Evolutionary conservation across 768 basidiomycete genomes (phyloP).

Genomic region (Dioszegia hungarica): DNA sequence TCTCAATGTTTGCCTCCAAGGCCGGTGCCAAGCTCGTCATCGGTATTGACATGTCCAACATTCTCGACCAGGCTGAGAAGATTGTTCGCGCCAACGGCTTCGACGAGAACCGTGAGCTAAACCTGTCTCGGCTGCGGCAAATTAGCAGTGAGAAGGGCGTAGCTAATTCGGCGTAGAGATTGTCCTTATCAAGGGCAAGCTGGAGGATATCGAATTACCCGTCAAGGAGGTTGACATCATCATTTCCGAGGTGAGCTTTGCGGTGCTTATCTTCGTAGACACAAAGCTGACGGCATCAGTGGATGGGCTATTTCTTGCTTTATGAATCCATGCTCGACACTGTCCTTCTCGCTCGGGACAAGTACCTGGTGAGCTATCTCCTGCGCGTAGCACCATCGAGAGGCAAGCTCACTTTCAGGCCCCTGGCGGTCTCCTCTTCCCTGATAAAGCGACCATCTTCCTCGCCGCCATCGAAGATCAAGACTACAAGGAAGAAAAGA

Average conservation of each 20-base stretch:
- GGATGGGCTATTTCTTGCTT: constrained; percentile 99
- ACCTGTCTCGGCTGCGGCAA: background rate
- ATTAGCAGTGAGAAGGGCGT: background rate
- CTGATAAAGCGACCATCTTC: constrained; percentile 86
- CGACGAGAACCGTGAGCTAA: constrained; percentile 68
- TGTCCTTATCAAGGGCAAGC: constrained; percentile 94
- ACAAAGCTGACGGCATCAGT: constrained; percentile 47
- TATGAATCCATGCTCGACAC: constrained; percentile 99
- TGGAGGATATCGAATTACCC: constrained; percentile 85
- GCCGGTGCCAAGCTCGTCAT: constrained; percentile 92
- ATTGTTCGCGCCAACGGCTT: constrained; percentile 96
- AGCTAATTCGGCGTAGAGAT: constrained; percentile 58
- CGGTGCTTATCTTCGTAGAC: background rate
- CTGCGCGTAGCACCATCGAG: background rate
- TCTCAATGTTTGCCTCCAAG: constrained; percentile 96
- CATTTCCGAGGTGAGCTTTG: constrained; percentile 67
- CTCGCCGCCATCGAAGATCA: constrained; percentile 97
- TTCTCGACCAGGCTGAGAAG: constrained; percentile 96
- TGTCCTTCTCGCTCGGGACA: constrained; percentile 91
- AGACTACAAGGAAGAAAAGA: constrained; percentile 99
- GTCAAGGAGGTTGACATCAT: constrained; percentile 94
- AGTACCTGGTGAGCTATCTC: constrained; percentile 65
- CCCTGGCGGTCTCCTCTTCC: constrained; percentile 86
- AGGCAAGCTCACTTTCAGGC: constrained; percentile 43
- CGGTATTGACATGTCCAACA: constrained; percentile 99